Base-by-base conservation (phyloP, 495 filamentous ascomycete genomes). In the Penicillium canariense region DNA sequence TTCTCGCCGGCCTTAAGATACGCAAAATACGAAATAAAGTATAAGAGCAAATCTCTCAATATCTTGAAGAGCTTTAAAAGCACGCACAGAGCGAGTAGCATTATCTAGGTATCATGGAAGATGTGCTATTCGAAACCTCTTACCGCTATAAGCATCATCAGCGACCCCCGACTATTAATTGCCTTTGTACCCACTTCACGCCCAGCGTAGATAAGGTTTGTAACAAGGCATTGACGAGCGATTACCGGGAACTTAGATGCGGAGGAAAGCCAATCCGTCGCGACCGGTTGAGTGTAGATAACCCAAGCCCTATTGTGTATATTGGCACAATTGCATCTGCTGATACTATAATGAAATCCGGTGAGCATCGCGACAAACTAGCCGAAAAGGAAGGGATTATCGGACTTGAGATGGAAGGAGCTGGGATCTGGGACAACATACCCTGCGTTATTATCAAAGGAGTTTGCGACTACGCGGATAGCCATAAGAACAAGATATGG, bases 371-470 rank as follows among this genome's bases (percentile, higher is more conserved):
- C 0, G 68, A 72, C 49, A n/a, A 45, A 23, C 28, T 71, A 9
- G 48, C 59, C 11, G n/a, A 15, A 17, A 26, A 34, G 12, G 46
- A 63, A n/a, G 34, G 38, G 2, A 49, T 75, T 2, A 70, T 77
- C 26, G 69, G 53, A 11, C 74, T 77, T 25, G 72, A 77, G 54
- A 77, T 73, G 67, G 71, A 74, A 44, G 68, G 66, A 0, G 71
- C 72, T 25, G 72, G 70, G 0, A 67, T 59, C 3, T 72, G 46
- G 66, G 68, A 66, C 15, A 58, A 63, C 31, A 42, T 75, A 6
- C 71, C 68, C 22, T n/a, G n/a, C n/a, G n/a, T n/a, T n/a, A n/a
- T n/a, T n/a, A n/a, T n/a, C n/a, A n/a, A n/a, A n/a, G n/a, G n/a
- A n/a, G n/a, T n/a, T n/a, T n/a, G n/a, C n/a, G n/a, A n/a, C n/a